These are phyloP conservation scores for Orobanche coerulescens DNA, from an alignment of 257 asterid genomes.

Conservation along the genomic window DNA sequence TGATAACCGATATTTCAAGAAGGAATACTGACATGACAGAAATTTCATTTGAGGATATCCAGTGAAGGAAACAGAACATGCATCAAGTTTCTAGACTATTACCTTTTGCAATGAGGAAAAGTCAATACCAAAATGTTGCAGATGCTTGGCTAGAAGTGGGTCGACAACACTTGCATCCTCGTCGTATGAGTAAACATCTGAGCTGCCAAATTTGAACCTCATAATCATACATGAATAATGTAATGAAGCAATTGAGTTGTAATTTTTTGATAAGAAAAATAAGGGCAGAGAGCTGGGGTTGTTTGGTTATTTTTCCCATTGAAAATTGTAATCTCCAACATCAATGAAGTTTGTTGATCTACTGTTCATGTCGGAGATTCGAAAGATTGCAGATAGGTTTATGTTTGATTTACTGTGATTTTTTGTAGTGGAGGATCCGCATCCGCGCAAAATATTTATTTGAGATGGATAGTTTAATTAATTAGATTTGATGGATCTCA, in stretches of 20 bases:
- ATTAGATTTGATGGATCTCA: not conserved
- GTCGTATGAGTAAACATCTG: slow-evolving; percentile 95
- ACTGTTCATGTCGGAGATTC: not conserved
- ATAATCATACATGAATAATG: slow-evolving; percentile 41
- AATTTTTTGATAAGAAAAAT: not conserved
- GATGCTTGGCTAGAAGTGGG: slow-evolving; percentile 93
- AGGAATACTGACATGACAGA: not conserved
- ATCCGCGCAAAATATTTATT: not conserved
- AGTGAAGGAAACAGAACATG: slow-evolving; percentile 11
- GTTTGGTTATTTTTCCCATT: not conserved
- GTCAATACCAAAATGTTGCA: slow-evolving; percentile 92
- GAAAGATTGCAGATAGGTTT: not conserved
- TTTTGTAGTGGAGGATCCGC: not conserved
- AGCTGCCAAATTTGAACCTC: slow-evolving; percentile 79
- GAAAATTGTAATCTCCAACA: not conserved
- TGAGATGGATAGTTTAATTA: not conserved
- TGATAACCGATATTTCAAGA: not conserved
- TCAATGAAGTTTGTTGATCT: no score
- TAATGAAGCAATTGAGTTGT: slow-evolving; percentile 12
- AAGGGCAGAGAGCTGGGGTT: not conserved
- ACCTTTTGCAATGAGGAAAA: slow-evolving; percentile 98
- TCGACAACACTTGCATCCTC: slow-evolving; percentile 91
- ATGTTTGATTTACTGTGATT: not conserved
- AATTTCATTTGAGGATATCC: slow-evolving; percentile 5
- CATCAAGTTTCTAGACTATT: slow-evolving; percentile 27